Evolutionary conservation across 495 filamentous ascomycete genomes (phyloP), one percentile per base, ranked within the genome.

Genomic region (Saxispiralis lemnorum): DNA sequence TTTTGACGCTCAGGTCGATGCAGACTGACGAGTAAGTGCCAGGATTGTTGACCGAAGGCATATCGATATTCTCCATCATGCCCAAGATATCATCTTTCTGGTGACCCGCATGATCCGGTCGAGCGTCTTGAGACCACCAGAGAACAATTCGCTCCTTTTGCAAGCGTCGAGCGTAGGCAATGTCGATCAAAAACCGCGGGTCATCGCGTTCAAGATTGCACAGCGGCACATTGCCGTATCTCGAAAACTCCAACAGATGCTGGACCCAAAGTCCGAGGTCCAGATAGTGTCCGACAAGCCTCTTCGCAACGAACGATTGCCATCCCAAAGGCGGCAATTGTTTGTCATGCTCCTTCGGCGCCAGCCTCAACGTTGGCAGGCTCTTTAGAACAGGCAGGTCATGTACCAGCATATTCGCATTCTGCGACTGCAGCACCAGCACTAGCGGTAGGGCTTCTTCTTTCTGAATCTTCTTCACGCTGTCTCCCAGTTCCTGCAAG

Each of bases 131-230:
- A 28, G 86, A 94, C 89, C 89, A 99, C 89, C 89, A 99, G n/a
- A 99, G 69, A 13, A 99, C 80, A 6, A 99, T 83, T 48, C 87
- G 87, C 54, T 87, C 93, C 51, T 81, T 77, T 54, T 89, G 85
- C 40, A 99, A 64, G 10, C 92, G 76, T 40, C 89, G 66, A 1
- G 89, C 89, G 60, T 96, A 99, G 2, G 89, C 83, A 35, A 99
- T 73, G 56, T 99, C 89, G 53, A 99, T 96, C 41, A 96, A 63
- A 58, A 84, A 99, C 17, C 81, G 71, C 15, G 89, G 88, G 54
- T 99, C 89, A 51, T 96, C 87, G 35, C 75, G 76, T 56, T 96
- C 92, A 20, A 99, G 64, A 52, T 99, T 96, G 63, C 89, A 95
- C 39, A 99, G 68, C 14, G 89, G 89, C 31, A 96, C 73, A 62